phyloP scores from a whole-genome alignment of 805 yeast genomes.

The Saturnispora gosingensis region DNA sequence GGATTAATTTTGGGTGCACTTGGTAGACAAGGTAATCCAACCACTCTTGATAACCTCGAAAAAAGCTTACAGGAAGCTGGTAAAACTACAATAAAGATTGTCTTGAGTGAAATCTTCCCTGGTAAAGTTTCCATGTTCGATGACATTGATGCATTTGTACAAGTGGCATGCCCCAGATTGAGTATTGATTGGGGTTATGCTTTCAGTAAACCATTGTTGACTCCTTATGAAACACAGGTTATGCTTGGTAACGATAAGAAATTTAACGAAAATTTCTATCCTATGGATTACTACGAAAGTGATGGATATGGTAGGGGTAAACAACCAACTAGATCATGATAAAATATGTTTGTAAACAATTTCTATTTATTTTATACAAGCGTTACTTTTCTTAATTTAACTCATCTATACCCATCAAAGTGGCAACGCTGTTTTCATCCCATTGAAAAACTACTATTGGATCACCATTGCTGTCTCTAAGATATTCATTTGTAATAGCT shows the following conservation, averaged over 20 bases:
- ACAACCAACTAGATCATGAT: slow-evolving; percentile 38
- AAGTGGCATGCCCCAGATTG: slow-evolving; percentile 93
- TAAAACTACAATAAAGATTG: slow-evolving; percentile 65
- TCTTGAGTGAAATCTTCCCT: slow-evolving; percentile 89
- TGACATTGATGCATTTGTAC: slow-evolving; percentile 90
- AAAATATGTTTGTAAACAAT: background rate
- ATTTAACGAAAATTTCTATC: slow-evolving; percentile 63
- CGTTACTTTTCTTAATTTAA: slow-evolving; percentile 11
- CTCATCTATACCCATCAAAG: slow-evolving; percentile 60
- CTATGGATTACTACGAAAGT: slow-evolving; percentile 90
- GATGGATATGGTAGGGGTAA: slow-evolving; percentile 91
- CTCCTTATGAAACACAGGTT: slow-evolving; percentile 96
- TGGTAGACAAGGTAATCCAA: slow-evolving; percentile 89
- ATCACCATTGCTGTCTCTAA: slow-evolving; percentile 23
- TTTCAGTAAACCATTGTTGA: slow-evolving; percentile 78
- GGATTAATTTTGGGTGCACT: slow-evolving; percentile 88
- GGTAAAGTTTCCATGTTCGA: slow-evolving; percentile 85
- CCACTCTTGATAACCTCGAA: slow-evolving; percentile 64
- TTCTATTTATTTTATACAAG: background rate
- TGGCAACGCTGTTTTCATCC: slow-evolving; percentile 53
- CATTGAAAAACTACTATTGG: slow-evolving; percentile 35
- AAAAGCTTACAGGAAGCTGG: slow-evolving; percentile 43
- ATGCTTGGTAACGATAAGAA: slow-evolving; percentile 62
- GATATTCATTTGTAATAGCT: slow-evolving; percentile 29
- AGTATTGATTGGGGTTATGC: slow-evolving; percentile 99